These are phyloP conservation scores for Penicillium sp. DNA, from an alignment of 2,329 filamentous ascomycete species.

Conservation along the genomic window DNA sequence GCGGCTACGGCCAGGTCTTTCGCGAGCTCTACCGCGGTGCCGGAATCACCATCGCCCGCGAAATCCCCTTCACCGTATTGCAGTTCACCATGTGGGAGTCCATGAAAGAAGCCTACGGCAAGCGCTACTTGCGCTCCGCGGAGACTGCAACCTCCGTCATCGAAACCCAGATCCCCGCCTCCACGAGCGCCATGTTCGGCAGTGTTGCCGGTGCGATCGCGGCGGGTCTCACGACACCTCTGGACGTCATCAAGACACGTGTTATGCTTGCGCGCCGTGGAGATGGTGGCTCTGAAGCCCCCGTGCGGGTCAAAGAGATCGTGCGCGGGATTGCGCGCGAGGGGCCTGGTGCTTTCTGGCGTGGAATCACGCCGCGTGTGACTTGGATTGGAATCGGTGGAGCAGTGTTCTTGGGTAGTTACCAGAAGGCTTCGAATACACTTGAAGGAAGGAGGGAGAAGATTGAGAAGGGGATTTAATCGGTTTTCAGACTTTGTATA, in stretches of 20 bases:
- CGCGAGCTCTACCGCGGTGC: constrained; percentile 89
- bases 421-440: constrained; percentile 83
- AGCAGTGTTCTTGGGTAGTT: constrained; percentile 90
- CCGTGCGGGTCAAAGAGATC: constrained; percentile 49
- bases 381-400: constrained; percentile 95
- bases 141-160: constrained; percentile 33
- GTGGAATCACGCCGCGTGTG: constrained; percentile 72
- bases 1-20: constrained; percentile 62
- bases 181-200: constrained; percentile 83
- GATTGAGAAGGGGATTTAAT: constrained; percentile 10
- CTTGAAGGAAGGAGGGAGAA: constrained; percentile 51
- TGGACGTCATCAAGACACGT: constrained; percentile 95
- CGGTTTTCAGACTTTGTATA: constrained; percentile 10
- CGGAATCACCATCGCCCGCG: constrained; percentile 87
- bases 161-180: constrained; percentile 60
- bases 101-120: constrained; percentile 65
- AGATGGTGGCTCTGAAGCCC: constrained; percentile 52
- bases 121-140: constrained; percentile 43
- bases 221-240: constrained; percentile 83
- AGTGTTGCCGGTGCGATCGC: constrained; percentile 81
- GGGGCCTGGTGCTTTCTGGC: constrained; percentile 49
- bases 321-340: constrained; percentile 64
- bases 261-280: constrained; percentile 83
- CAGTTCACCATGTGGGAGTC: constrained; percentile 98
- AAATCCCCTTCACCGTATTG: constrained; percentile 95